Percentiles rank a stretch among this genome's conserved stretches.
Evolutionary conservation across 2,329 filamentous ascomycete species (phyloP).

Genomic region (Aspergillus udagawae): DNA sequence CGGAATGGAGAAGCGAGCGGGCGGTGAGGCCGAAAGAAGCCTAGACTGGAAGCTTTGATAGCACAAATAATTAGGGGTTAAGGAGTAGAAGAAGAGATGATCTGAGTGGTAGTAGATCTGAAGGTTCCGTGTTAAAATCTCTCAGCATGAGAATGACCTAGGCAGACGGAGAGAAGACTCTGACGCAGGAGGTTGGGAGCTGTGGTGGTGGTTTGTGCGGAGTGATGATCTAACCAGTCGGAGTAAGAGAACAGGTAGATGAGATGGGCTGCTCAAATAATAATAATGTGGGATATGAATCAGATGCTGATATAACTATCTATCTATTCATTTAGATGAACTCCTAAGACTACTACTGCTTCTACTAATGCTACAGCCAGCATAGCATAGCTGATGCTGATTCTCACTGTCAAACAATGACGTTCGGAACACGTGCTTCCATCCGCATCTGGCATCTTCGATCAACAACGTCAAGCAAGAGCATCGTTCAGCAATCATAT

Average conservation of each 20-base stretch:
- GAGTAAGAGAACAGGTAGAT: background rate
- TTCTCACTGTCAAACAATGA: slow-evolving; percentile 3
- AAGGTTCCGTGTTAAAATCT: background rate
- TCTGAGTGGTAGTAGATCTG: background rate
- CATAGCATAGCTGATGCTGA: background rate
- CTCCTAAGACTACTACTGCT: background rate
- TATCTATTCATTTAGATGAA: background rate
- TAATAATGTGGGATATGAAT: too few relatives aligned
- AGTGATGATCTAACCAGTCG: background rate
- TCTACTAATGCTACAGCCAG: background rate
- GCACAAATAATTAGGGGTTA: background rate
- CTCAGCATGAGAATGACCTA: background rate
- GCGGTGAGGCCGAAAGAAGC: background rate
- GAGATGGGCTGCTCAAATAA: too few relatives aligned
- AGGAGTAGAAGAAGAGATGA: background rate
- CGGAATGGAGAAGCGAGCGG: background rate
- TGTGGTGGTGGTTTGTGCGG: background rate
- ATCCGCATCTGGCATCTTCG: slow-evolving; percentile 12
- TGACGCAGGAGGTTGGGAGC: background rate
- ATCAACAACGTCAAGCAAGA: background rate
- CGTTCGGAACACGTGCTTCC: slow-evolving; percentile 19
- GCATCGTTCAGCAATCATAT: background rate
- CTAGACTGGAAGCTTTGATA: background rate
- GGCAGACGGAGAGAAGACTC: background rate
- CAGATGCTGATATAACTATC: background rate